phyloP scores from a whole-genome alignment of 352 stramenopile species.

The Phytopythium helicoides region DNA sequence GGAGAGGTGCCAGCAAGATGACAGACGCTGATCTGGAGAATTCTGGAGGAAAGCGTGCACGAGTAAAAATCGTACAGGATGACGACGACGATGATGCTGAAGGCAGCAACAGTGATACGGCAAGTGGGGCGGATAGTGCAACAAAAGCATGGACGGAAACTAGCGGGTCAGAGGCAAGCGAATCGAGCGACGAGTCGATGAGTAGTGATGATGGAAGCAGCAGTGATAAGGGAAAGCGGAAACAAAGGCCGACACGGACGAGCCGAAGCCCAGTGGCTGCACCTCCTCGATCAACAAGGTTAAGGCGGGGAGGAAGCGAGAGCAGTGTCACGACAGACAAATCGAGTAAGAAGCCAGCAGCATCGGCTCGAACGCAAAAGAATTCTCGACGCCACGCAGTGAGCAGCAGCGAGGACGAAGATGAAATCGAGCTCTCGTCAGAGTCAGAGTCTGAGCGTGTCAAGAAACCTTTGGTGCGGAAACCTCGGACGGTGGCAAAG shows the following conservation, averaged over 20 bases:
- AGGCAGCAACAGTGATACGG: constrained; percentile 38
- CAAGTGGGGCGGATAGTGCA: constrained; percentile 36
- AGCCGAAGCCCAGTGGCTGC: constrained; percentile 13
- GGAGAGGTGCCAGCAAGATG: constrained; percentile 49
- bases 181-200: constrained; percentile 51
- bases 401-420: constrained; percentile 17
- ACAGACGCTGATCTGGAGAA: constrained; percentile 19
- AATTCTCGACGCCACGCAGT: constrained; percentile 12
- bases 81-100: constrained; percentile 32
- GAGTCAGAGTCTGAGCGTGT: no score
- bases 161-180: constrained; percentile 59
- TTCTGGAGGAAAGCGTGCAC: constrained; percentile 5
- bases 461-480: no score
- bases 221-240: constrained; percentile 15
- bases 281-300: constrained; percentile 14
- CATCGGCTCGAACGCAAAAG: constrained; percentile 2
- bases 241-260: constrained; percentile 15
- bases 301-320: constrained; percentile 5
- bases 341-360: constrained; percentile 17
- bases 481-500: no score
- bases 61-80: background rate
- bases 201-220: constrained; percentile 45
- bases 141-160: constrained; percentile 69
- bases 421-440: constrained; percentile 1
- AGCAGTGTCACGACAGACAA: no score